Base-by-base conservation (phyloP, 148 eudicot genomes). In the Fagopyrum homotropicum region DNA sequence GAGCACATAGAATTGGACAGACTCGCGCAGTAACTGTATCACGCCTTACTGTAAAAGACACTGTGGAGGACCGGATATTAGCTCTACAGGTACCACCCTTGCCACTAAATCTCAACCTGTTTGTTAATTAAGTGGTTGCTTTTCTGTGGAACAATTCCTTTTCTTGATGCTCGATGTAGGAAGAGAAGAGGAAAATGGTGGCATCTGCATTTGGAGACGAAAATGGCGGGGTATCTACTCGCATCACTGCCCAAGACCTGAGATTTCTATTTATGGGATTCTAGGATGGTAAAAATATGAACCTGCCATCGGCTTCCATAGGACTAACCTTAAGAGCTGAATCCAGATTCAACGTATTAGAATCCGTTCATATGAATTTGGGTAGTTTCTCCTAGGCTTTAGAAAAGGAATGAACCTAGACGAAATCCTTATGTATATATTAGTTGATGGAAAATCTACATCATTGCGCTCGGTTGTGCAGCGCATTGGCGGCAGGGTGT, bases 1-100 rank as follows among this genome's bases (percentile, higher is more conserved):
- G 99, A 73, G 98, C 99, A 56, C 99, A 96, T 82, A 89, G 99
- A 81, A 96, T 96, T 81, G 99, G 99, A 55, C 99, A 96, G 78
- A 96, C 98, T 77, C 99, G 99, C 55, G 84, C 97, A 50, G 99
- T 96, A 72, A 92, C 91, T 63, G 98, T 96, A 45, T 88, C 98
- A 29, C 82, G 99, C 78, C 84, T 96, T 79, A 96, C 99, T 76
- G 78, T 96, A 69, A 90, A 88, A 75, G 95, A 90, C 71, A 92
- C 99, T 3, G 94, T 96, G 75, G 99, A 96, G 83, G 99, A 96
- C 85, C 89, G 99, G 12, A 96, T 96, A 71, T 79, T 96, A 77
- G 83, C 97, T 76, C 94, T 96, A 48, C 99, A 96, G 98, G 99
- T 96, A 82, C 17, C 56, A 47, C 52, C 52, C 40, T 35, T 35